Evolutionary conservation across 2,329 filamentous ascomycete genomes (phyloP).

Genomic region (Didymella keratinophila): DNA sequence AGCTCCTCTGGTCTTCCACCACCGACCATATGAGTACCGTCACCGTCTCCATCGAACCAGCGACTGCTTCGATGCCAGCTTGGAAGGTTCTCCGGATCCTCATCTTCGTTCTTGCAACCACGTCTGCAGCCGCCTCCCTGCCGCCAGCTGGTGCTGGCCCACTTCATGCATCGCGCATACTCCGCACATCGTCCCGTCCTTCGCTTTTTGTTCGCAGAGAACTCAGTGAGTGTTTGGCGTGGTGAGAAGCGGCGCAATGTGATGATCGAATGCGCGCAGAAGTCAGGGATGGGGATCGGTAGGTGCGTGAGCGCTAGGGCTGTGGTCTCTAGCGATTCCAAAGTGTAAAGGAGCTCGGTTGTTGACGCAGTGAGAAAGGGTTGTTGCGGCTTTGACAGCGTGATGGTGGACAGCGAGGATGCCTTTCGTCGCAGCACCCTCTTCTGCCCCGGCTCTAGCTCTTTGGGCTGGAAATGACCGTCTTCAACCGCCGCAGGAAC

Average conservation of each 20-base stretch:
- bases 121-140: constrained; percentile 43
- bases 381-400: constrained; percentile 18
- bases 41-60: constrained; percentile 41
- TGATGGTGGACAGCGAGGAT: constrained; percentile 21
- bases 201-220: constrained; percentile 32
- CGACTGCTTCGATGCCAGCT: constrained; percentile 45
- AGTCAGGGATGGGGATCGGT: constrained; percentile 36
- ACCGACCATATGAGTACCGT: constrained; percentile 43
- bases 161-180: constrained; percentile 47
- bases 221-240: constrained; percentile 36
- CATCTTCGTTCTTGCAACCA: constrained; percentile 46
- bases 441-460: constrained; percentile 18
- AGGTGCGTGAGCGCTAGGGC: constrained; percentile 39
- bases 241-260: constrained; percentile 40
- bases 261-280: constrained; percentile 43
- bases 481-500: constrained; percentile 7
- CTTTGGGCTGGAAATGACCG: not conserved
- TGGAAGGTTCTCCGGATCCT: constrained; percentile 43
- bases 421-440: constrained; percentile 33
- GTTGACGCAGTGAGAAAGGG: constrained; percentile 34
- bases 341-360: constrained; percentile 38
- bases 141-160: constrained; percentile 42
- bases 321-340: constrained; percentile 48
- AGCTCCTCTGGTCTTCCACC: constrained; percentile 29
- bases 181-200: constrained; percentile 36